Evolutionary conservation across 148 eudicot species (phyloP), one percentile per base, ranked within the genome.

Genomic region (Silene uniflora): DNA sequence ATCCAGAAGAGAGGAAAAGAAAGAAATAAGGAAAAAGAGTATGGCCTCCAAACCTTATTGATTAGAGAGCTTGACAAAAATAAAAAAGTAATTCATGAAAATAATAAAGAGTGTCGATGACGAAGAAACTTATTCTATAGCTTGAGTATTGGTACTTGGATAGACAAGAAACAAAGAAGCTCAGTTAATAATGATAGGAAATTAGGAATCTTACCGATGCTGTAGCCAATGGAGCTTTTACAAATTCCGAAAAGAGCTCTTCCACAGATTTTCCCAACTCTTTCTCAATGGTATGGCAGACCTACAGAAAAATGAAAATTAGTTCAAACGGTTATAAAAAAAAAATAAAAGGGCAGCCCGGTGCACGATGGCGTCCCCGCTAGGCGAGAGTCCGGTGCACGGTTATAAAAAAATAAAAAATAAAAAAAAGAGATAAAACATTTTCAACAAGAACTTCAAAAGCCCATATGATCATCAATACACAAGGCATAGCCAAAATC

Each of bases 181-280:
- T 67, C 46, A 9, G 13, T 67, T 46, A 69, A 10, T 58, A 46
- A 29, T 12, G 22, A 58, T 19, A n/a, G 4, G 46, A 52, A 32
- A n/a, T 49, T 19, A n/a, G 4, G 46, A 52, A 32, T 79, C 98
- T 87, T 89, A 95, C 98, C 44, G 98, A 95, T 71, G 98, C 98
- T 42, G 98, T 95, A 68, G 97, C 98, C 82, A 95, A 83, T 62
- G 98, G 97, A 42, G 22, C 72, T 81, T 79, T 74, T 58, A 60
- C 92, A 78, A 92, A 95, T 68, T 86, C 81, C 66, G 75, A 66
- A 79, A 95, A 95, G 73, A 92, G 84, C 73, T 88, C 93, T 65
- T 86, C 88, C 89, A 92, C 86, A 14, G 92, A 71, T 75, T 84
- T 86, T 56, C 97, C 93, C 86, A 92, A 74, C 79, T 95, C 93